Conservation (phyloP, 2,329 filamentous ascomycete genomes). For the Fulvia fulva region DNA sequence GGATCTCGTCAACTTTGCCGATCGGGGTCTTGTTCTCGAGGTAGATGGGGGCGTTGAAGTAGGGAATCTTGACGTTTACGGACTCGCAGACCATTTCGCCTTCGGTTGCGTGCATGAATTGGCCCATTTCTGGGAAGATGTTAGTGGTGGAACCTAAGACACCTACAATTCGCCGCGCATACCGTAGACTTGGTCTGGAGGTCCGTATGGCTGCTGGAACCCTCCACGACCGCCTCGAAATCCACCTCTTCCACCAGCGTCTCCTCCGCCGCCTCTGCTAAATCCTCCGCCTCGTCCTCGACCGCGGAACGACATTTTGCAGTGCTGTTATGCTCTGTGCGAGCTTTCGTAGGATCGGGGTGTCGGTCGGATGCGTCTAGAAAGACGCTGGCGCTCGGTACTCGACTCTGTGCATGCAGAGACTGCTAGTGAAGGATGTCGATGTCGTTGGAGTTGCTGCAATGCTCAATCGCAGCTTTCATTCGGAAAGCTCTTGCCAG, state of each 20-base stretch:
- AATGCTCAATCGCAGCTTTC: background rate
- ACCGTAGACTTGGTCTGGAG: constrained; percentile 44
- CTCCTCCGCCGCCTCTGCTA: constrained; percentile 20
- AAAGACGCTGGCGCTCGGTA: background rate
- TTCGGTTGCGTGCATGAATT: constrained; percentile 90
- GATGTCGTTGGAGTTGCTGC: background rate
- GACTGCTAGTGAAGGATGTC: background rate
- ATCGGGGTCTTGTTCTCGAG: constrained; percentile 90
- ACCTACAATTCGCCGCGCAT: constrained; percentile 10
- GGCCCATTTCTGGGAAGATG: constrained; percentile 68
- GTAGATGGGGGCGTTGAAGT: constrained; percentile 99
- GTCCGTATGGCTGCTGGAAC: constrained; percentile 39
- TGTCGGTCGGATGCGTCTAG: background rate
- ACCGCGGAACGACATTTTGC: constrained; percentile 27
- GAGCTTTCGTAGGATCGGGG: background rate
- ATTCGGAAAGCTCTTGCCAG: background rate
- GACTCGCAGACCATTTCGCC: constrained; percentile 98
- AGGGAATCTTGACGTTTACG: constrained; percentile 90
- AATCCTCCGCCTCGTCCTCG: constrained; percentile 22
- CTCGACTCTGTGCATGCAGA: background rate
- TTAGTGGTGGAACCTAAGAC: background rate
- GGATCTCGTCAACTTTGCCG: constrained; percentile 96
- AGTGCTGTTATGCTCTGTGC: background rate
- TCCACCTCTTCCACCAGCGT: constrained; percentile 24
- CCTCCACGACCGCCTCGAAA: constrained; percentile 31